Evolutionary conservation across 495 filamentous ascomycete genomes (phyloP).

Genomic region (Apiosordaria backusii): DNA sequence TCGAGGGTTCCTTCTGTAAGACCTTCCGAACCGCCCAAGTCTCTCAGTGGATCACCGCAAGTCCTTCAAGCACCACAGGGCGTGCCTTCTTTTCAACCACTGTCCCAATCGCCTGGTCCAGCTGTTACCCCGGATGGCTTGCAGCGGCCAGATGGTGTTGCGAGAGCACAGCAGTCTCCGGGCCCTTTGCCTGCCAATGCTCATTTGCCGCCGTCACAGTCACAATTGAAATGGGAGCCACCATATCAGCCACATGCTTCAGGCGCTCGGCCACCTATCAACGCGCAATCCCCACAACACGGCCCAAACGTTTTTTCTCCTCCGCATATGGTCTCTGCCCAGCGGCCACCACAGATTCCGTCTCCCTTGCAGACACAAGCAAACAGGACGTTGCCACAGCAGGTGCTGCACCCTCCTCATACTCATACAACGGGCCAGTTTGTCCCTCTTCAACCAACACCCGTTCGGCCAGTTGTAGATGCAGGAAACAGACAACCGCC

Average conservation of each 20-base stretch:
- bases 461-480: slow-evolving; percentile 17
- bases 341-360: slow-evolving; percentile 20
- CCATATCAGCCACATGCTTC: slow-evolving; percentile 41
- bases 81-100: slow-evolving; percentile 26
- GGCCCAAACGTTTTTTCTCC: slow-evolving; percentile 9
- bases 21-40: slow-evolving; percentile 29
- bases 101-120: slow-evolving; percentile 24
- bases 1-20: slow-evolving; percentile 23
- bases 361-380: slow-evolving; percentile 28
- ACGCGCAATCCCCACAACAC: slow-evolving; percentile 25
- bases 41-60: slow-evolving; percentile 25
- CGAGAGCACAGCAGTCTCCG: slow-evolving; percentile 18
- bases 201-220: slow-evolving; percentile 20
- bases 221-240: slow-evolving; percentile 48
- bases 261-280: slow-evolving; percentile 23
- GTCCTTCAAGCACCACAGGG: slow-evolving; percentile 45
- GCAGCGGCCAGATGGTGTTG: slow-evolving; percentile 27
- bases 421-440: slow-evolving; percentile 36
- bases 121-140: slow-evolving; percentile 30
- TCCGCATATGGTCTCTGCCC: slow-evolving; percentile 16
- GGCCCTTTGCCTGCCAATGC: slow-evolving; percentile 3
- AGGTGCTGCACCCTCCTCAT: slow-evolving; percentile 40
- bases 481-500: slow-evolving; percentile 10
- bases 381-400: slow-evolving; percentile 22
- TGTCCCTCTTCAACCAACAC: slow-evolving; percentile 32